Evolutionary conservation across 176 grass and related monocot genomes (phyloP).

Genomic region (Raddia guianensis): DNA sequence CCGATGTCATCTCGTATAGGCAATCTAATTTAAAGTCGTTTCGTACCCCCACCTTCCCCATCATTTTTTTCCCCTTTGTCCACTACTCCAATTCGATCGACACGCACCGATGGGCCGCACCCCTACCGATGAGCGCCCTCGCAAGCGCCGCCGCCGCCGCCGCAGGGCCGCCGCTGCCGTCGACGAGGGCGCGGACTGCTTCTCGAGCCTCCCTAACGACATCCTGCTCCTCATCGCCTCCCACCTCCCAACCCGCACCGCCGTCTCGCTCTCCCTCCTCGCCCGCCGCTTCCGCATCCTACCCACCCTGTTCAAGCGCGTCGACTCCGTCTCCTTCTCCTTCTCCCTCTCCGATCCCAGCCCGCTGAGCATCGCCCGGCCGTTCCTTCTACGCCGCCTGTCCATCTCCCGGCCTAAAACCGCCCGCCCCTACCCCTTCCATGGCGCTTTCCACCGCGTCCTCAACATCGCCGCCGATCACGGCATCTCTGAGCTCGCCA

Average conservation of each 20-base stretch:
- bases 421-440: neutral
- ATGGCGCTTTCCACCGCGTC: constrained; percentile 19
- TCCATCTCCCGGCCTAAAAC: neutral
- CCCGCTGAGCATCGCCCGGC: neutral
- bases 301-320: neutral
- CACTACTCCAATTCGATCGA: neutral
- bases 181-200: constrained; percentile 14
- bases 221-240: constrained; percentile 44
- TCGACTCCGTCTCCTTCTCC: constrained; percentile 24
- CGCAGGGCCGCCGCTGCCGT: neutral
- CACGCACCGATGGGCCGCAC: neutral
- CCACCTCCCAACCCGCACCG: constrained; percentile 46
- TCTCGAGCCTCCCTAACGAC: constrained; percentile 43
- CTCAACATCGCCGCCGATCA: constrained; percentile 33
- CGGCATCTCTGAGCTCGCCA: constrained; percentile 38
- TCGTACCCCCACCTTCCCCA: no score
- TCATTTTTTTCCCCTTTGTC: no score
- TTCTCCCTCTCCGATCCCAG: constrained; percentile 3
- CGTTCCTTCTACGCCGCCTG: constrained; percentile 47
- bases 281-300: constrained; percentile 47
- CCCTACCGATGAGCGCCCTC: neutral
- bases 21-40: no score
- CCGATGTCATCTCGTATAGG: no score
- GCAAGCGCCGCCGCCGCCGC: constrained; percentile 25
- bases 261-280: constrained; percentile 34